phyloP scores from a whole-genome alignment of 176 grass and related monocot genomes.

The Cymbopogon citratus region DNA sequence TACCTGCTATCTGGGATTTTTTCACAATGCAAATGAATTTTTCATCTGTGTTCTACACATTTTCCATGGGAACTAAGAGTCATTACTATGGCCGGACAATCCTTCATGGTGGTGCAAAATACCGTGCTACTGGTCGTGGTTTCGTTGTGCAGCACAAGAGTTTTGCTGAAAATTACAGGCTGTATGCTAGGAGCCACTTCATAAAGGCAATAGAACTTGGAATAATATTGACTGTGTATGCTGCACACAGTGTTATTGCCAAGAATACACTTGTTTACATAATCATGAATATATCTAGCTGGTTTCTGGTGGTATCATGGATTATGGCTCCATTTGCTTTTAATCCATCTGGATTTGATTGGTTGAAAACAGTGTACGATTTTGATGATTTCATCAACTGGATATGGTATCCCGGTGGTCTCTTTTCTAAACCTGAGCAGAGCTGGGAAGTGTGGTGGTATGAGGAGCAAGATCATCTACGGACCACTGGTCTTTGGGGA shows the following conservation, averaged over 20 bases:
- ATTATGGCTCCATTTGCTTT: conserved; percentile 98
- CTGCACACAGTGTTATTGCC: conserved; percentile 73
- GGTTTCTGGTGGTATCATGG: conserved; percentile 92
- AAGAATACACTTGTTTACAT: conserved; percentile 85
- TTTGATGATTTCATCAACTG: conserved; percentile 97
- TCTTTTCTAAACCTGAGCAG: conserved; percentile 84
- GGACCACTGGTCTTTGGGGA: conserved; percentile 89
- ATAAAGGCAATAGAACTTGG: conserved; percentile 97
- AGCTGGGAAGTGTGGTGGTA: conserved; percentile 97
- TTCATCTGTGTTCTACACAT: conserved; percentile 91
- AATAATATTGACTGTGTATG: conserved; percentile 88
- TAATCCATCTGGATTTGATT: conserved; percentile 97
- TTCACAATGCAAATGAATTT: conserved; percentile 95
- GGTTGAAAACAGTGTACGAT: conserved; percentile 99
- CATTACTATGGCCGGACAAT: conserved; percentile 97
- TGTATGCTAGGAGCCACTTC: conserved; percentile 93
- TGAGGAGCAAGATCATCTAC: conserved; percentile 93
- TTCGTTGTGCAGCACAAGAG: conserved; percentile 96
- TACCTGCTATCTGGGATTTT: conserved; percentile 84
- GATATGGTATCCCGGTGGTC: conserved; percentile 77
- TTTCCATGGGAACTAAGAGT: conserved; percentile 92
- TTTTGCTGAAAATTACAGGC: conserved; percentile 95
- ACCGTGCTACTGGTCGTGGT: conserved; percentile 92
- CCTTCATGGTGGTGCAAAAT: conserved; percentile 98
- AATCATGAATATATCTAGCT: conserved; percentile 86